A percentile compares a stretch with the other conserved stretches of the same genome.
Conservation (phyloP, 1,284 basidiomycete genomes). For the Coniferiporia weirii region DNA sequence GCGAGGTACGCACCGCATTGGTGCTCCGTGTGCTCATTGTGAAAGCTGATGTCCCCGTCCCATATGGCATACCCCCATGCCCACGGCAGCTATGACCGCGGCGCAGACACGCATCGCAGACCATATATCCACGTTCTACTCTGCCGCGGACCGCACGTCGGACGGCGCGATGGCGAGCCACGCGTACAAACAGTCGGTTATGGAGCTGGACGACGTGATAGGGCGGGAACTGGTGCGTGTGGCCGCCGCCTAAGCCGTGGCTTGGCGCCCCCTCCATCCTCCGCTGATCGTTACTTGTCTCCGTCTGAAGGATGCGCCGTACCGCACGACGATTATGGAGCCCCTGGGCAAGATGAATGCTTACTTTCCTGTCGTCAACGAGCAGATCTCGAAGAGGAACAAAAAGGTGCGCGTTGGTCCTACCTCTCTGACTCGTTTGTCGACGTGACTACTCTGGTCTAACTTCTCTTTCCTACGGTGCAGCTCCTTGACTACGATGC, state of each 20-base stretch:
- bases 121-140: slow-evolving; percentile 92
- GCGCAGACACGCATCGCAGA: slow-evolving; percentile 94
- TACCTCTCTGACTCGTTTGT: background rate
- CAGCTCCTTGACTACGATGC: slow-evolving; percentile 95
- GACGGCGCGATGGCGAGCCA: slow-evolving; percentile 97
- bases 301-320: slow-evolving; percentile 76
- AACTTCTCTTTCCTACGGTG: background rate
- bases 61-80: background rate
- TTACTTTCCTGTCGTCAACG: slow-evolving; percentile 93
- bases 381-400: slow-evolving; percentile 90
- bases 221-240: slow-evolving; percentile 75
- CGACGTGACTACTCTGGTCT: background rate
- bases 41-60: background rate
- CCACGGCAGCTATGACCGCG: slow-evolving; percentile 76
- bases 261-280: background rate
- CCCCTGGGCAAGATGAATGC: slow-evolving; percentile 94
- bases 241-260: background rate
- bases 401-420: slow-evolving; percentile 72
- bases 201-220: slow-evolving; percentile 87
- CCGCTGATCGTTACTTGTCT: background rate
- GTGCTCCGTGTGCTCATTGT: too few species aligned
- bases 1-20: slow-evolving; percentile 48
- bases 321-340: slow-evolving; percentile 91
- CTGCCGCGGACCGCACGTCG: slow-evolving; percentile 75
- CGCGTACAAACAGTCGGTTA: slow-evolving; percentile 92